Evolutionary conservation across 805 yeast genomes (phyloP).

Genomic region (Cyberlindnera mississippiensis): DNA sequence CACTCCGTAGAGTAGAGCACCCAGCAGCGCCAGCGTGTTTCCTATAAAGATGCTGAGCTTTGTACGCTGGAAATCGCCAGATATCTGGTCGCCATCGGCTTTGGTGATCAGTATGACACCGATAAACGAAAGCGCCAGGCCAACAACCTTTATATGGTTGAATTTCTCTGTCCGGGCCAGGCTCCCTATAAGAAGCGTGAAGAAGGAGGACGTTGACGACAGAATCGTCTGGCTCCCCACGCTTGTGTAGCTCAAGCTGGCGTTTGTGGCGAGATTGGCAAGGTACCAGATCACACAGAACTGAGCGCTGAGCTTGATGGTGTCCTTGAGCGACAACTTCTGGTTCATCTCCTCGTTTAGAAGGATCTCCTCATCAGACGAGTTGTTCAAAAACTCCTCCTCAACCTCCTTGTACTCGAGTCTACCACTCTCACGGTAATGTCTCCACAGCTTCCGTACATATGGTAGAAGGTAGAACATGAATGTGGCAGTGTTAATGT

Average conservation of each 20-base stretch:
- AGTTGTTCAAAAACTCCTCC: slow-evolving; percentile 14
- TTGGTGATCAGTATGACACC: slow-evolving; percentile 82
- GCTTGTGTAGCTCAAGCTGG: slow-evolving; percentile 80
- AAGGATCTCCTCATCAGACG: slow-evolving; percentile 28
- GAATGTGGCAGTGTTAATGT: slow-evolving; percentile 84
- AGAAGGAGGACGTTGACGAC: slow-evolving; percentile 89
- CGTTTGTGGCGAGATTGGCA: slow-evolving; percentile 86
- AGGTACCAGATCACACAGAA: slow-evolving; percentile 87
- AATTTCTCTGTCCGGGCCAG: slow-evolving; percentile 67
- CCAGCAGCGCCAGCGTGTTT: slow-evolving; percentile 71
- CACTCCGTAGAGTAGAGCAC: slow-evolving; percentile 88
- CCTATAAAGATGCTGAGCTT: slow-evolving; percentile 50
- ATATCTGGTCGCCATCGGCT: slow-evolving; percentile 40
- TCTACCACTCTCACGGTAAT: slow-evolving; percentile 29
- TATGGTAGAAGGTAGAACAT: slow-evolving; percentile 71
- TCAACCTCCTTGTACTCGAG: slow-evolving; percentile 25
- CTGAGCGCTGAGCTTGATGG: slow-evolving; percentile 69
- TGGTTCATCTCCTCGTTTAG: slow-evolving; percentile 19
- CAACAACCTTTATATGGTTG: slow-evolving; percentile 59
- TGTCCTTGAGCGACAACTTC: slow-evolving; percentile 49
- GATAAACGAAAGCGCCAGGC: slow-evolving; percentile 63
- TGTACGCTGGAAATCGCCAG: slow-evolving; percentile 23
- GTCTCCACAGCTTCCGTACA: slow-evolving; percentile 25
- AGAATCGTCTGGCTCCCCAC: slow-evolving; percentile 94
- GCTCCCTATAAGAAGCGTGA: slow-evolving; percentile 82